A percentile compares a stretch with the other conserved stretches of the same genome.
Conservation (phyloP, 2,329 filamentous ascomycete species). For the Colletotrichum shisoi region DNA sequence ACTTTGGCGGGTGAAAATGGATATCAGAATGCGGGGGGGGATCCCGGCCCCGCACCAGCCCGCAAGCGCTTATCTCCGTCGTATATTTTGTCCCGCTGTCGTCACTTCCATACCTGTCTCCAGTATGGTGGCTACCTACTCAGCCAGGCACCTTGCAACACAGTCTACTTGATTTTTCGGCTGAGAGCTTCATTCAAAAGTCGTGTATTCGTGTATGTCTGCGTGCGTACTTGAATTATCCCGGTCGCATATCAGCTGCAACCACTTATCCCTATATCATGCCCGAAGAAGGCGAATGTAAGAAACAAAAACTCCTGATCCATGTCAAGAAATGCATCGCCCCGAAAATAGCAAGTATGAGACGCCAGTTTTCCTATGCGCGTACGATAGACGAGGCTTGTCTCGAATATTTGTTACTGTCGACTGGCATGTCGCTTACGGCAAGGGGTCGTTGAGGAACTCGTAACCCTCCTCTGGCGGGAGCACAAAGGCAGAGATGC, state of each 20-base stretch:
- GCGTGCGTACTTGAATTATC: constrained; percentile 1
- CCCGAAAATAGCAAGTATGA: not conserved
- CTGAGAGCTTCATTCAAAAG: not conserved
- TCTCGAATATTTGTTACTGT: not conserved
- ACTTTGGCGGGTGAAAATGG: constrained; percentile 8
- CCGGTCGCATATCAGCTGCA: constrained; percentile 10
- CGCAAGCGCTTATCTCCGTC: constrained; percentile 26
- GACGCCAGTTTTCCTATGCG: constrained; percentile 26
- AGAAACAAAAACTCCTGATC: not conserved
- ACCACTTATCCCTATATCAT: not conserved
- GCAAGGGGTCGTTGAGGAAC: constrained; percentile 60
- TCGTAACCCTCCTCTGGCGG: constrained; percentile 88
- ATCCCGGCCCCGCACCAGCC: constrained; percentile 27
- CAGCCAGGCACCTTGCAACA: not conserved
- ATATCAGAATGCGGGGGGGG: constrained; percentile 33
- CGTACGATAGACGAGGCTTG: not conserved
- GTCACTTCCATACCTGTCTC: constrained; percentile 1
- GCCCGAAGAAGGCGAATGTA: not conserved
- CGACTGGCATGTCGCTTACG: not conserved
- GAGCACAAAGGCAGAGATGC: constrained; percentile 72
- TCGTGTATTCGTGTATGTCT: constrained; percentile 11
- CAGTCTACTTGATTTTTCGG: not conserved
- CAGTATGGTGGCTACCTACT: no score
- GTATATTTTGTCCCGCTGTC: not conserved
- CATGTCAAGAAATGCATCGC: constrained; percentile 1